phyloP scores from a whole-genome alignment of 2,329 filamentous ascomycete genomes.

The Conoideocrella luteorostrata region DNA sequence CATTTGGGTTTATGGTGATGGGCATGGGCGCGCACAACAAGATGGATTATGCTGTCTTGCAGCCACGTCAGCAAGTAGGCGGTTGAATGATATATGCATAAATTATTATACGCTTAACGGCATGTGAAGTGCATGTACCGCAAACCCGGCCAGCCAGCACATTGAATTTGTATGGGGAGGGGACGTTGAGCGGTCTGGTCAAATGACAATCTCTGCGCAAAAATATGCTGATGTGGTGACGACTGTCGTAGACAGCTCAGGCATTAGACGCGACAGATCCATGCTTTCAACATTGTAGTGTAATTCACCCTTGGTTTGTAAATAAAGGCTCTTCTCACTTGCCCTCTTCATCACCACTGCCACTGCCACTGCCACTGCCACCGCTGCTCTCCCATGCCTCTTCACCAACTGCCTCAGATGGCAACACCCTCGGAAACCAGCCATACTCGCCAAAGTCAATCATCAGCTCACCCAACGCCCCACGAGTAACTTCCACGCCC shows the following conservation, averaged over 20 bases:
- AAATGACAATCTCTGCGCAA: no score
- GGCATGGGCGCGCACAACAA: not conserved
- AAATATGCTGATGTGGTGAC: no score
- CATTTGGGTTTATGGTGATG: slow-evolving; percentile 1
- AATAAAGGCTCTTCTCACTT: no score
- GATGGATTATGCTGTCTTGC: not conserved
- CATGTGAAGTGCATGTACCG: not conserved
- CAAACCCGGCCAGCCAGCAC: no score
- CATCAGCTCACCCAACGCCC: slow-evolving; percentile 43
- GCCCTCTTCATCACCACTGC: not conserved
- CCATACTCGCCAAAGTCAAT: slow-evolving; percentile 47
- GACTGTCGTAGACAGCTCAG: no score
- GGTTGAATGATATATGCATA: not conserved
- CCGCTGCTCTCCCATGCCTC: not conserved
- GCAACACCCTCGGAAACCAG: slow-evolving; percentile 48
- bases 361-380: not conserved
- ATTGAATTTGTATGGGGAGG: no score
- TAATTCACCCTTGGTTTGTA: no score
- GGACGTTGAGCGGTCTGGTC: no score
- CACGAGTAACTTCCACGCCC: slow-evolving; percentile 43
- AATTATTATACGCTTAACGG: not conserved
- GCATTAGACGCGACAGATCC: no score
- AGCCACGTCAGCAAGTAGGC: not conserved
- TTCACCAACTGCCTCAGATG: slow-evolving; percentile 30
- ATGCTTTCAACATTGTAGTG: no score